A percentile compares a stretch with the other conserved stretches of the same genome.
Conservation (phyloP, 2,329 filamentous ascomycete genomes). For the Thelonectria discophora region DNA sequence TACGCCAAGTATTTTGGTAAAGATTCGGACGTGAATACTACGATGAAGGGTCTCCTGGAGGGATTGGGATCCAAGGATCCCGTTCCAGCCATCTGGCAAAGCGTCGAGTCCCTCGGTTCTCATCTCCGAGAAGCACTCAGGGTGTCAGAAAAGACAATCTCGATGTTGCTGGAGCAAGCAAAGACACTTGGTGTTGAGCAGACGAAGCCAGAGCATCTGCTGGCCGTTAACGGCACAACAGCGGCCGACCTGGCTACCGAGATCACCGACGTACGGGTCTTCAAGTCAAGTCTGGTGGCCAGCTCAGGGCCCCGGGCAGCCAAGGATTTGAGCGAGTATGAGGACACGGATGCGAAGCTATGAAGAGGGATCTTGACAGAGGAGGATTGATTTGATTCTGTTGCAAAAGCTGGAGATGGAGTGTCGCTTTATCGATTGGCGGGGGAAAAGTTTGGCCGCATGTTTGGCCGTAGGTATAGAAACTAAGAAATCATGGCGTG, state of each 20-base stretch:
- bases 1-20: slow-evolving; percentile 21
- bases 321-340: slow-evolving; percentile 82
- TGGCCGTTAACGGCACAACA: slow-evolving; percentile 57
- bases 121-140: slow-evolving; percentile 17
- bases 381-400: slow-evolving; percentile 11
- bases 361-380: slow-evolving; percentile 46
- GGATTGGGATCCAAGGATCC: slow-evolving; percentile 17
- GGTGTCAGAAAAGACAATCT: slow-evolving; percentile 13
- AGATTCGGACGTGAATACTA: slow-evolving; percentile 8
- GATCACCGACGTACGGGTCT: slow-evolving; percentile 82
- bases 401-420: slow-evolving; percentile 14
- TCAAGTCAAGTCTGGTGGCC: slow-evolving; percentile 78
- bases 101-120: slow-evolving; percentile 17
- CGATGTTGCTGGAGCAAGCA: slow-evolving; percentile 16
- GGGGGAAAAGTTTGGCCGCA: slow-evolving; percentile 16
- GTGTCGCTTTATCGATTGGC: neutral
- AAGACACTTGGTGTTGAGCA: slow-evolving; percentile 17
- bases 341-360: slow-evolving; percentile 85
- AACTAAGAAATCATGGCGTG: slow-evolving; percentile 13
- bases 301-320: slow-evolving; percentile 78
- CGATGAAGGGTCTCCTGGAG: slow-evolving; percentile 12
- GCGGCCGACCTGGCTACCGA: slow-evolving; percentile 55
- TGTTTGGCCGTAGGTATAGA: slow-evolving; percentile 28
- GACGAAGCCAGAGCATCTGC: slow-evolving; percentile 12
- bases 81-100: slow-evolving; percentile 17